Conservation (phyloP, 2,329 filamentous ascomycete species). For the Teratosphaeria destructans region DNA sequence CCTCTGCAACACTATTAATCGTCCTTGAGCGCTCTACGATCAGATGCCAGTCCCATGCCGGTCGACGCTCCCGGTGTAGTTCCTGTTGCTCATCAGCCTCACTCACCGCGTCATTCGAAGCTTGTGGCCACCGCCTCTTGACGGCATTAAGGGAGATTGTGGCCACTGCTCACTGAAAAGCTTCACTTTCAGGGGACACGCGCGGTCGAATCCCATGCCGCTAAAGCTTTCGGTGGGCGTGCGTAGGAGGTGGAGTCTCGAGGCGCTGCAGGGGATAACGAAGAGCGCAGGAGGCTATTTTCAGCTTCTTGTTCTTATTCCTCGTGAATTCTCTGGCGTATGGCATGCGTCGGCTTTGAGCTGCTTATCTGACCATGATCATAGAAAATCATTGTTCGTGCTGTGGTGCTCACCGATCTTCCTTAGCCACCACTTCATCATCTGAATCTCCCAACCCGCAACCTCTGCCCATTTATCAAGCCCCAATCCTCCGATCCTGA, state of each 20-base stretch:
- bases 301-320: neutral
- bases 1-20: neutral
- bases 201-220: neutral
- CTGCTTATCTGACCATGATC: neutral
- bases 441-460: neutral
- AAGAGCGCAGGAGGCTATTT: neutral
- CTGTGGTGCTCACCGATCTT: neutral
- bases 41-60: neutral
- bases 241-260: neutral
- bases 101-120: neutral
- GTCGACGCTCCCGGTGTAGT: neutral
- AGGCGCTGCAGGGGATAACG: neutral
- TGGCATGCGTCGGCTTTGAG: neutral
- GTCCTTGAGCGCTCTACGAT: neutral
- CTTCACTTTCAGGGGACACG: neutral
- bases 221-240: neutral
- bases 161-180: no score
- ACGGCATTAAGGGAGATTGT: no score
- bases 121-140: no score
- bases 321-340: neutral
- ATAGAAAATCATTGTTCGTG: neutral
- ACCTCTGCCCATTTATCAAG: conserved; percentile 9
- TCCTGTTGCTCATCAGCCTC: neutral
- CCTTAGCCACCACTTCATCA: neutral
- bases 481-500: conserved; percentile 42